Percentiles rank a stretch among this genome's conserved stretches.
Conservation (phyloP, 2,329 filamentous ascomycete species). For the Magnaporthiopsis rhizophila region DNA sequence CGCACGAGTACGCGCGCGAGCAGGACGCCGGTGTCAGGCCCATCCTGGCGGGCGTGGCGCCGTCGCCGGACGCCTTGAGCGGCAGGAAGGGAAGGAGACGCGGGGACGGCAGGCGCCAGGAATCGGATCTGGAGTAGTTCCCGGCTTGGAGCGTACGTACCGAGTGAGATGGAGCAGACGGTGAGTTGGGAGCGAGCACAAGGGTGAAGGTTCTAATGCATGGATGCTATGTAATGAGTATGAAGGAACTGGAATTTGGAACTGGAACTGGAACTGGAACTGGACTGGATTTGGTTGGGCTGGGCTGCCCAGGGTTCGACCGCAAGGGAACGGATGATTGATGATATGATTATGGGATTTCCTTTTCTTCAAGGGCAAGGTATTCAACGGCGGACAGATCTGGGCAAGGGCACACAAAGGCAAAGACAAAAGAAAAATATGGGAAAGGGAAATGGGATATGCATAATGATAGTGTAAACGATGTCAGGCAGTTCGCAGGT, state of each 20-base stretch:
- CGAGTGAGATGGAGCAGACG: not conserved
- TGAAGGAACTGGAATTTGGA: too few species aligned
- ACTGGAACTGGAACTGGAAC: too few species aligned
- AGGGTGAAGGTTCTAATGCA: not conserved
- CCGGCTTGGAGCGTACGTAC: not conserved
- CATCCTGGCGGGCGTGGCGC: not conserved
- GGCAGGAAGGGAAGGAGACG: not conserved
- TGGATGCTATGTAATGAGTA: not conserved
- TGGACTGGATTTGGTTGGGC: too few species aligned
- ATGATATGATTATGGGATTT: not conserved
- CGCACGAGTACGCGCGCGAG: constrained; percentile 7
- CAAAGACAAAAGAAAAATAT: not conserved
- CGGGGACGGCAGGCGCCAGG: constrained; percentile 6
- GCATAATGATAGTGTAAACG: too few species aligned
- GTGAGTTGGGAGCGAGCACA: too few species aligned
- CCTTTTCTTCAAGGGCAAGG: too few species aligned
- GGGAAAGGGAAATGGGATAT: not conserved
- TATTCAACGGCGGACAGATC: not conserved
- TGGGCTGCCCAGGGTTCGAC: too few species aligned
- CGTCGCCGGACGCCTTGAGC: not conserved
- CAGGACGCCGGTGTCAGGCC: not conserved
- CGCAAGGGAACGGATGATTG: not conserved
- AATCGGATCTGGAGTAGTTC: not conserved
- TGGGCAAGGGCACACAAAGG: too few species aligned
- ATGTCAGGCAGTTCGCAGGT: too few species aligned